These are phyloP conservation scores for Chytriomyces confervae DNA, from an alignment of 192 early-diverging fungal genomes.

Conservation along the genomic window DNA sequence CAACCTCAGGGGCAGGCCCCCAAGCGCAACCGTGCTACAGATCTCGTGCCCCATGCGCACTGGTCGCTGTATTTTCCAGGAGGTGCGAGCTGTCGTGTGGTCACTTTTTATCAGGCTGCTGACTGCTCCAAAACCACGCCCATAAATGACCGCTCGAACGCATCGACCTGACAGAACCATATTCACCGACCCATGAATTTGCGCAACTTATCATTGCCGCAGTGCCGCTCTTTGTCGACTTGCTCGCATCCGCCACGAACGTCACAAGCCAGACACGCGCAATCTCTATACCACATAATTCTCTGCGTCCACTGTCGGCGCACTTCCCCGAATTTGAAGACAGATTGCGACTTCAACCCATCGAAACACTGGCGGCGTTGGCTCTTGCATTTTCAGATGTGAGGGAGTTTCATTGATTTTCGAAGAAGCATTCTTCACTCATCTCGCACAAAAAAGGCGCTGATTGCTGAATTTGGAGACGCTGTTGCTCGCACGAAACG, in stretches of 20 bases:
- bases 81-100: not conserved
- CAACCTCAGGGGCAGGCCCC: not conserved
- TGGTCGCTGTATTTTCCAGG: slow-evolving; percentile 25
- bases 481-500: not conserved
- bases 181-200: not conserved
- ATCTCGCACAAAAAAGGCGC: not conserved
- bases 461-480: slow-evolving; percentile 7
- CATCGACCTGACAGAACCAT: not conserved
- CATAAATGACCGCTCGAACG: not conserved
- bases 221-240: not conserved
- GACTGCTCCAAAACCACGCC: not conserved
- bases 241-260: not conserved
- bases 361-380: not conserved
- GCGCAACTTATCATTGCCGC: not conserved
- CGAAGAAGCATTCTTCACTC: not conserved
- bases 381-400: slow-evolving; percentile 18
- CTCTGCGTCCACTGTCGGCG: not conserved
- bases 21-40: not conserved
- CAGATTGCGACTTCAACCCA: slow-evolving; percentile 2
- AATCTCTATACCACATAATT: not conserved
- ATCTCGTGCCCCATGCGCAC: slow-evolving; percentile 5
- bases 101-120: not conserved
- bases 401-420: not conserved
- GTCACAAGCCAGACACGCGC: not conserved
- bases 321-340: slow-evolving; percentile 1